phyloP scores from a whole-genome alignment of 2,329 filamentous ascomycete genomes.

The Penicillium sp. region DNA sequence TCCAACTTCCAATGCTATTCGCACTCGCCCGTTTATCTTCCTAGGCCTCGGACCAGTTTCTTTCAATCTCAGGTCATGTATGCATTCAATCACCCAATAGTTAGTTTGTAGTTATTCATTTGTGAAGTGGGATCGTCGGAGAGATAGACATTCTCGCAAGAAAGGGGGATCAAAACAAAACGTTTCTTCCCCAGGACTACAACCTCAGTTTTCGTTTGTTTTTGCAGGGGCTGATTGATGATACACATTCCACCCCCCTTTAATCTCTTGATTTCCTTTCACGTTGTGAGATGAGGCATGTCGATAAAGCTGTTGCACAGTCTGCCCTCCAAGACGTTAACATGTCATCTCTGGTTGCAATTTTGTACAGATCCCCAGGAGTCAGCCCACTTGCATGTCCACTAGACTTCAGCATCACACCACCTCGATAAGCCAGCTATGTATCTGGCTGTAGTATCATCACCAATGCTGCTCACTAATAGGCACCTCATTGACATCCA shows the following conservation, averaged over 20 bases:
- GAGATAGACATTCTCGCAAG: background rate
- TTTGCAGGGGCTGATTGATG: background rate
- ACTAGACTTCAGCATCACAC: too few species aligned
- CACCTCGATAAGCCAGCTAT: too few species aligned
- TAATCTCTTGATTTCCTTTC: background rate
- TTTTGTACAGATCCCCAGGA: background rate
- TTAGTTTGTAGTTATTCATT: background rate
- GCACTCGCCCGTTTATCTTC: background rate
- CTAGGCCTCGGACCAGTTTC: too few species aligned
- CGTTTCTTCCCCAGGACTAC: background rate
- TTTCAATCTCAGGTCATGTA: background rate
- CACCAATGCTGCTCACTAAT: constrained; percentile 30
- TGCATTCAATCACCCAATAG: background rate
- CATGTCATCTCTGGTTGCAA: background rate
- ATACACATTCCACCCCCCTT: constrained; percentile 3
- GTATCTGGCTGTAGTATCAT: background rate
- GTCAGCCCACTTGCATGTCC: too few species aligned
- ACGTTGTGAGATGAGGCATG: background rate
- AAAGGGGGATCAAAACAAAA: constrained; percentile 8
- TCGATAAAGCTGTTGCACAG: background rate
- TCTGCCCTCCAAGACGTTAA: background rate
- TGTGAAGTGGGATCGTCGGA: too few species aligned
- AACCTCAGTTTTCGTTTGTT: background rate
- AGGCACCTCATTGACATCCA: constrained; percentile 39
- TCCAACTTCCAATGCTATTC: background rate